Evolutionary conservation across 192 early-diverging fungal species (phyloP).

Genomic region (Coemansia guatemalensis): DNA sequence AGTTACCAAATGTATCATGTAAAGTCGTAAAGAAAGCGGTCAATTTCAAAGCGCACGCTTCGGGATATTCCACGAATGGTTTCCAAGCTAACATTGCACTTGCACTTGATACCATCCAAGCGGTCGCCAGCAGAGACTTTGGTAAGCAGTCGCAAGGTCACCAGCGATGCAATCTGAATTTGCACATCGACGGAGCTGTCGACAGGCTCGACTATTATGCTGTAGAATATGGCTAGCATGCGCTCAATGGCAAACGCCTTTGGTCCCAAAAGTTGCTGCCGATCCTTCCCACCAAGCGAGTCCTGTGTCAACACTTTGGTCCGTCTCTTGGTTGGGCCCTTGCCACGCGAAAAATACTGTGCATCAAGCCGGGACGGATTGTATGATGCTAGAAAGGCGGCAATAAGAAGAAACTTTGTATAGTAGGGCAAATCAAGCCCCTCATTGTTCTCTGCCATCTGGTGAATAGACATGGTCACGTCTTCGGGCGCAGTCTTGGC

Average conservation of each 20-base stretch:
- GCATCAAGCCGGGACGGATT: constrained; percentile 86
- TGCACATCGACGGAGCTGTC: constrained; percentile 71
- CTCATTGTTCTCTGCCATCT: constrained; percentile 48
- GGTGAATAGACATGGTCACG: constrained; percentile 42
- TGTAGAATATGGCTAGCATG: constrained; percentile 96
- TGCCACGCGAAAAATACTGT: constrained; percentile 76
- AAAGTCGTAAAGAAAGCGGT: constrained; percentile 75
- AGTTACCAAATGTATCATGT: constrained; percentile 4
- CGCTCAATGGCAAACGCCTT: constrained; percentile 93
- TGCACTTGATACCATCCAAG: constrained; percentile 83
- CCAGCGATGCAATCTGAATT: constrained; percentile 78
- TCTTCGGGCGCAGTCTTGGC: constrained; percentile 46
- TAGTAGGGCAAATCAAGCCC: constrained; percentile 81
- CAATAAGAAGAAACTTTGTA: constrained; percentile 87
- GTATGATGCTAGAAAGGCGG: constrained; percentile 90
- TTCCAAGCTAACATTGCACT: constrained; percentile 86
- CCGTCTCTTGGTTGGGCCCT: constrained; percentile 35
- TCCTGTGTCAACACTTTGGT: constrained; percentile 53
- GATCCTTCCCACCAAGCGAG: constrained; percentile 51
- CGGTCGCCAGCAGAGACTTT: constrained; percentile 68
- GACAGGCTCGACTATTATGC: constrained; percentile 69
- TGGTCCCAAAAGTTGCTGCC: constrained; percentile 89
- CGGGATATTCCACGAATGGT: constrained; percentile 69
- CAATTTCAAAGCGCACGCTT: constrained; percentile 83
- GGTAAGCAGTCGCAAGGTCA: constrained; percentile 73